Evolutionary conservation across 2,329 filamentous ascomycete species (phyloP).

Genomic region (Fusarium buxicola): DNA sequence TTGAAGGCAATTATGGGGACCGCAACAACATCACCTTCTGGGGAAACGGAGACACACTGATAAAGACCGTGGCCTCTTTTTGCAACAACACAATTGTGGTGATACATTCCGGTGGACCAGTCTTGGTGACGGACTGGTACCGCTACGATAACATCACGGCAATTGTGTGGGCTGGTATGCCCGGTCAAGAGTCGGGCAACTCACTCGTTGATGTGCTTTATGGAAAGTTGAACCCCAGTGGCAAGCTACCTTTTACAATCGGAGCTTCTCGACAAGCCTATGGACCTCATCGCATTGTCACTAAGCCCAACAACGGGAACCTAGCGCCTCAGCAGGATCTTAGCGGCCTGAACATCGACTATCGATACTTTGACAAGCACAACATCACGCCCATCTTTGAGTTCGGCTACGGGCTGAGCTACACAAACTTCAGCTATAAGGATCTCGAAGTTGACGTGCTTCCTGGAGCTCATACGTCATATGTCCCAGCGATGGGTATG

Average conservation of each 20-base stretch:
- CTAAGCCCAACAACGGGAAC: neutral
- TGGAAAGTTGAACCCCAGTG: conserved; percentile 3
- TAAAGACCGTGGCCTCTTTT: conserved; percentile 64
- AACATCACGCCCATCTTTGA: conserved; percentile 73
- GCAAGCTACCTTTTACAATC: conserved; percentile 8
- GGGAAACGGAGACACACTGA: conserved; percentile 68
- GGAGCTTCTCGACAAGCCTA: neutral
- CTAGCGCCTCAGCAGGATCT: conserved; percentile 6
- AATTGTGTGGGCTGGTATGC: conserved; percentile 75
- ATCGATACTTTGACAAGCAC: conserved; percentile 78
- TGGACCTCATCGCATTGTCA: neutral
- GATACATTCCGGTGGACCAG: conserved; percentile 73
- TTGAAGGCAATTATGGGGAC: too few relatives aligned
- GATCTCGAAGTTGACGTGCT: too few relatives aligned
- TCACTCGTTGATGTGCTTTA: conserved; percentile 1
- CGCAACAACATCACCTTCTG: conserved; percentile 69
- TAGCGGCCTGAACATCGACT: conserved; percentile 59
- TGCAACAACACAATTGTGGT: conserved; percentile 66
- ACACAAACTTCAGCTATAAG: conserved; percentile 80
- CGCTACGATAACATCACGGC: conserved; percentile 62
- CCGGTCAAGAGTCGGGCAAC: conserved; percentile 64
- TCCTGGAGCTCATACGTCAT: too few relatives aligned
- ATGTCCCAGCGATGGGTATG: too few relatives aligned
- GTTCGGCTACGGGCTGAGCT: conserved; percentile 81
- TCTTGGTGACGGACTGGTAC: conserved; percentile 65